phyloP scores from a whole-genome alignment of 257 asterid genomes.

The Fraxinus pennsylvanica region DNA sequence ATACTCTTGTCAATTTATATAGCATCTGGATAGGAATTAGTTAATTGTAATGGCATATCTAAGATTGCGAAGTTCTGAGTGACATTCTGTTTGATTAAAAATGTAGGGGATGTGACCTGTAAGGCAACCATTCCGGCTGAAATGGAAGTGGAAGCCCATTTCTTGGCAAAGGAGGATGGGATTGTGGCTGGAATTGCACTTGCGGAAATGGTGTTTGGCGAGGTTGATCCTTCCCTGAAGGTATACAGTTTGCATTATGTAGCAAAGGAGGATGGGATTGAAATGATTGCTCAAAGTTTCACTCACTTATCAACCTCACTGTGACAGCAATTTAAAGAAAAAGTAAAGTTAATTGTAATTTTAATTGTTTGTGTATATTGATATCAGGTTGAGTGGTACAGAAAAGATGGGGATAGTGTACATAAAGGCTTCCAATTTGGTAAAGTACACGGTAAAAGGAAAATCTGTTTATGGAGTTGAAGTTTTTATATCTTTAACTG shows the following conservation, averaged over 20 bases:
- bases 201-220: slow-evolving; percentile 82
- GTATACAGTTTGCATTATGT: slow-evolving; percentile 25
- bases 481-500: slow-evolving; percentile 3
- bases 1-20: background rate
- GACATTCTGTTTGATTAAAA: slow-evolving; percentile 2
- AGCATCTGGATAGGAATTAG: background rate
- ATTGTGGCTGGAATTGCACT: slow-evolving; percentile 88
- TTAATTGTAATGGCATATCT: background rate
- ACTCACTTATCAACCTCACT: background rate
- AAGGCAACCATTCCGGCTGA: slow-evolving; percentile 89
- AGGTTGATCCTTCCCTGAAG: slow-evolving; percentile 87
- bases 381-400: slow-evolving; percentile 75
- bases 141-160: slow-evolving; percentile 86
- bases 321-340: slow-evolving; percentile 6
- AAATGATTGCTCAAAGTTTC: background rate
- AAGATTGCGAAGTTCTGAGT: background rate
- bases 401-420: slow-evolving; percentile 76
- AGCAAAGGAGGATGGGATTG: background rate
- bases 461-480: background rate
- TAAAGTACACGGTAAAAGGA: slow-evolving; percentile 70
- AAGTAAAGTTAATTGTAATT: background rate
- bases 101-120: slow-evolving; percentile 90
- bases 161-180: slow-evolving; percentile 93
- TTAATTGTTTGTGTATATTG: slow-evolving; percentile 20
- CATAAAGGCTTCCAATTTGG: slow-evolving; percentile 92